Base-by-base conservation (phyloP, 2,329 filamentous ascomycete species). In the Fusarium humuli region DNA sequence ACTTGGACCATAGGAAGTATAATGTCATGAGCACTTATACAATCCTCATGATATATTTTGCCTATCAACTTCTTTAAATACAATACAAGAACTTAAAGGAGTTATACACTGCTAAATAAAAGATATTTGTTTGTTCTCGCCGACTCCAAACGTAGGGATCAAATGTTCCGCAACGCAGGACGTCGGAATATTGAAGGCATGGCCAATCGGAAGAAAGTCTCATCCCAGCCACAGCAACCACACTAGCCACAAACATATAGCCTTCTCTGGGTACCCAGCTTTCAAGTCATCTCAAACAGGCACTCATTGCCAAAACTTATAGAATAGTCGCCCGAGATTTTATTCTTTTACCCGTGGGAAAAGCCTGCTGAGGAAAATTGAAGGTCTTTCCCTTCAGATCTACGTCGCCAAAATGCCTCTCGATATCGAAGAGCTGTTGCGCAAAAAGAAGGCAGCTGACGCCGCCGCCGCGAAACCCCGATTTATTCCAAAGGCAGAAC, bases 391-490 rank as follows among this genome's bases (percentile, higher is more conserved):
- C 29, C 23, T 20, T 22, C 22, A 22, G 18, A 42, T 6, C 23
- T 14, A 20, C 25, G 7, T 53, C 34, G 18, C 23, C 29, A 41
- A 41, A 32, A 82, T 82, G 80, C 80, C 80, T 57, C 83, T 97
- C 49, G 94, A 93, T 77, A 91, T 97, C 60, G 94, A 97, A 80
- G 92, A 97, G 74, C 87, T 97, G 7, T 82, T 97, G 23, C 89
- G 90, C 72, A 92, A 94, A 82, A 97, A 97, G 85, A 93, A 92
- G 77, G 93, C 93, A 67, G 91, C 92, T 29, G 93, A 96, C 80
- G 92, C 92, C 37, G 93, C 92, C 18, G 91, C 93, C 12, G 88
- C 93, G 58, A 97, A 96, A 85, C 94, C 94, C 7, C 94, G 93
- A 79, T 97, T 97, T 78, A 83, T 97, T 23, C 92, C 92, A 7